Base-by-base conservation (phyloP, 495 filamentous ascomycete species). In the Hypoxylon perforatum region DNA sequence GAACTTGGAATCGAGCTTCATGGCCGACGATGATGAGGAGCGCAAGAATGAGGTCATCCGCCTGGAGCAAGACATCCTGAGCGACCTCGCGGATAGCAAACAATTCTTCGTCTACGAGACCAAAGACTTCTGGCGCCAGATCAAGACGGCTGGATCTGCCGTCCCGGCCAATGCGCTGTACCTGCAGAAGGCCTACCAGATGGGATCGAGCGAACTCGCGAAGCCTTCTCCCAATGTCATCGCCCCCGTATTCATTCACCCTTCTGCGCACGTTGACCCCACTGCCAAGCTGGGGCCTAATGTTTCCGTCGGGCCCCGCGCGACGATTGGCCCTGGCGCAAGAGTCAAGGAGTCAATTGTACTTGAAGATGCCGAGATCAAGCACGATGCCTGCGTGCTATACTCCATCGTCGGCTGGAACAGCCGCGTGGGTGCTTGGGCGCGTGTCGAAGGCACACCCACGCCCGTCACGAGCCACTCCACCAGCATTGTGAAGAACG, bases 101-200 rank as follows among this genome's bases (percentile, higher is more conserved):
- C 93, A 95, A 74, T 99, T 99, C 85, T 99, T 92, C 78, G 96
- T 98, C 17, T 90, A 97, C 77, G 95, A 99, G 80, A 98, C 95
- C 44, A 96, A 97, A 81, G 95, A 97, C 74, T 99, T 99, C 81
- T 99, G 95, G 95, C 94, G 95, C 57, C 95, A 99, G 84, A 98
- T 99, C 85, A 99, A 99, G 86, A 97, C 96, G 4, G 95, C 95
- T 48, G 96, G 96, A 39, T 98, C 95, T 18, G 95, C 95, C 49
- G 93, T 99, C 57, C 96, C 95, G 9, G 95, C 95, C 60, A 98
- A 99, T 74, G 96, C 95, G 1, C 88, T 99, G 2, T 99, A 99
- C 80, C 87, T 99, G 39, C 92, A 94, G 75, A 94, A 98, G 82
- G 96, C 95, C 5, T 90, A 89, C 81, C 96, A 98, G 78, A 85